A percentile compares a stretch with the other conserved stretches of the same genome.
phyloP scores from a whole-genome alignment of 768 basidiomycete genomes.

The Tubosaeta brunneosetosa region DNA sequence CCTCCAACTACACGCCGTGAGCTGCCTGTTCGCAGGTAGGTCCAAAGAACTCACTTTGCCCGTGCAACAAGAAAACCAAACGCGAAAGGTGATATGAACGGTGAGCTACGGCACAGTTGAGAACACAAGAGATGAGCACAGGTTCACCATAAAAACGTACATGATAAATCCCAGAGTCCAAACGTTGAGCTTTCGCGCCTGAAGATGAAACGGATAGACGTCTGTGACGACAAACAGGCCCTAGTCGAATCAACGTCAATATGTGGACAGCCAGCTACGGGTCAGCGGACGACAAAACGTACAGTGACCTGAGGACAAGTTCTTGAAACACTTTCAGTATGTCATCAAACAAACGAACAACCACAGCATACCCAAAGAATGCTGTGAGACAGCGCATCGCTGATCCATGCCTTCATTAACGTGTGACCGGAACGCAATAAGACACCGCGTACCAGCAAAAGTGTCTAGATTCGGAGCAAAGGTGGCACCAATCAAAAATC shows the following conservation, averaged over 20 bases:
- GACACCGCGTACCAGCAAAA: conserved; percentile 37
- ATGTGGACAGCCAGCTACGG: background rate
- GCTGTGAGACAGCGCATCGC: conserved; percentile 31
- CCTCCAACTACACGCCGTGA: conserved; percentile 33
- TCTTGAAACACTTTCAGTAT: conserved; percentile 17
- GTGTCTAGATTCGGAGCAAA: conserved; percentile 45
- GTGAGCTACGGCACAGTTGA: conserved; percentile 27
- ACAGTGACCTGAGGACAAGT: conserved; percentile 52
- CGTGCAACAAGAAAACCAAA: conserved; percentile 29
- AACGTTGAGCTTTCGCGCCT: conserved; percentile 46
- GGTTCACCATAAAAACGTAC: conserved; percentile 40
- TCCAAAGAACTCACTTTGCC: conserved; percentile 16
- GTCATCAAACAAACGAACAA: background rate
- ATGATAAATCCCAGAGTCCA: conserved; percentile 52
- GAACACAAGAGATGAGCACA: conserved; percentile 21
- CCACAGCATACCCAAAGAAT: conserved; percentile 26
- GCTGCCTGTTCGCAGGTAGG: too few species aligned
- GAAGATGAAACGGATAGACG: conserved; percentile 51
- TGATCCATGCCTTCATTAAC: conserved; percentile 4
- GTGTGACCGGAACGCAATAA: background rate
- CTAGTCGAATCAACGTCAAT: conserved; percentile 13
- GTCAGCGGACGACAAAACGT: background rate
- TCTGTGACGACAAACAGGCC: conserved; percentile 46
- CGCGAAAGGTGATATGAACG: conserved; percentile 28
- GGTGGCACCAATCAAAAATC: conserved; percentile 47